Evolutionary conservation across 2,329 filamentous ascomycete species (phyloP), one percentile per base, ranked within the genome.

Genomic region (Diaporthe capsici): DNA sequence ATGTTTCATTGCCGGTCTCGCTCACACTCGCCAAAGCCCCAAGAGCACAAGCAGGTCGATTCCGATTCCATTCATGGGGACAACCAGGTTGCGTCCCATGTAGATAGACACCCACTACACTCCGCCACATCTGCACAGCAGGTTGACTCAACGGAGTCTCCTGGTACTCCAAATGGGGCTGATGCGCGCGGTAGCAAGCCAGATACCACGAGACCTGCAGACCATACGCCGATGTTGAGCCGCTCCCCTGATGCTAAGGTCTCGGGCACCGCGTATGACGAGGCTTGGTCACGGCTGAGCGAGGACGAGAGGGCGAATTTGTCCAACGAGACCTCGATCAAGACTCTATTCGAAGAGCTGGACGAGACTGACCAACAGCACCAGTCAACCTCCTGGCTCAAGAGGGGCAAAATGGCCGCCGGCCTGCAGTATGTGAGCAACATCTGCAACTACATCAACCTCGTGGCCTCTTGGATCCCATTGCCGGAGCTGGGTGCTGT

Each of bases 331-430:
- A 22, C 22, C 63, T 39, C 63, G 22, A 25, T 68, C 63, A 68
- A 25, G 13, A 28, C 22, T 3, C 22, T 68, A 2, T 68, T 68
- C n/a, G 22, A 39, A 13, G 34, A 25, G 15, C 63, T 68, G 49
- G 63, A 68, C 13, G 31, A 68, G 22, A 53, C 63, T 53, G 63
- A 68, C n/a, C 63, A 53, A 15, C 47, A 53, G 31, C 63, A 68
- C n/a, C 63, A 68, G 31, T 68, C 63, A n/a, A 28, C 4, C 13
- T 68, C 63, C 12, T 68, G 28, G 47, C 47, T 68, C 31, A 68
- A 68, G 63, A 53, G 63, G 31, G 63, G 63, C 47, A 53, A 53
- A n/a, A 68, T 68, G 63, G 63, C 63, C 0, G 63, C 63, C 10
- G 63, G 63, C 15, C 63, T 68, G n/a, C 47, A 53, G 63, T 68